phyloP scores from a whole-genome alignment of 345 rosid species.

The Cardiospermum halicacabum region DNA sequence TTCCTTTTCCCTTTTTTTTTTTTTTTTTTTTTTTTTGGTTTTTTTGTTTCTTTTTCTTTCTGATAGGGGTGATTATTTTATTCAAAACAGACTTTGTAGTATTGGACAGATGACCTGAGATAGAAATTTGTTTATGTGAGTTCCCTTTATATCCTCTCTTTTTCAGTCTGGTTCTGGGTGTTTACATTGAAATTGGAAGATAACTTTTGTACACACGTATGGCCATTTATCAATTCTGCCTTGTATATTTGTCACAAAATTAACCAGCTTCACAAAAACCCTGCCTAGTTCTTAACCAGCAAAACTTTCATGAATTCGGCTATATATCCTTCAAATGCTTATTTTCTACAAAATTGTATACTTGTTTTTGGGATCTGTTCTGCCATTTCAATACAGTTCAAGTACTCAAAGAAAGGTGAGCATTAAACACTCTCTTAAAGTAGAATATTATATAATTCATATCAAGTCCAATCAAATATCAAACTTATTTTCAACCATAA shows the following conservation, averaged over 20 bases:
- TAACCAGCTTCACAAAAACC: no score
- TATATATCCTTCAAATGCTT: not conserved
- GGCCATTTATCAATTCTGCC: not conserved
- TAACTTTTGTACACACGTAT: conserved; percentile 5
- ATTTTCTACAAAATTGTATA: no score
- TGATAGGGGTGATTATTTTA: not conserved
- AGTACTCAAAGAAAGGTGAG: not conserved
- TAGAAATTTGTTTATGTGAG: conserved; percentile 20
- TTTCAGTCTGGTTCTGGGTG: conserved; percentile 9
- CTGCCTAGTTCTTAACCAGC: no score
- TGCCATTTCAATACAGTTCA: not conserved
- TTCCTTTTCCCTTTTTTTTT: not conserved
- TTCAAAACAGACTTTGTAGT: conserved; percentile 4
- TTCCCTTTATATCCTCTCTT: conserved; percentile 4
- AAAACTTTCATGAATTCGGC: not conserved
- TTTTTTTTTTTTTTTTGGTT: not conserved
- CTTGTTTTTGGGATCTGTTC: not conserved
- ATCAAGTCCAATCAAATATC: not conserved
- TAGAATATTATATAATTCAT: not conserved
- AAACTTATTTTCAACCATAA: no score
- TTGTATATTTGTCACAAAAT: no score
- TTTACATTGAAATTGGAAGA: conserved; percentile 1
- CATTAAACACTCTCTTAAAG: not conserved
- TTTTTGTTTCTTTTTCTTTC: not conserved
- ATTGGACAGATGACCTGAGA: conserved; percentile 5